phyloP scores from a whole-genome alignment of 805 yeast genomes.

The Blastobotrys mokoenaii region DNA sequence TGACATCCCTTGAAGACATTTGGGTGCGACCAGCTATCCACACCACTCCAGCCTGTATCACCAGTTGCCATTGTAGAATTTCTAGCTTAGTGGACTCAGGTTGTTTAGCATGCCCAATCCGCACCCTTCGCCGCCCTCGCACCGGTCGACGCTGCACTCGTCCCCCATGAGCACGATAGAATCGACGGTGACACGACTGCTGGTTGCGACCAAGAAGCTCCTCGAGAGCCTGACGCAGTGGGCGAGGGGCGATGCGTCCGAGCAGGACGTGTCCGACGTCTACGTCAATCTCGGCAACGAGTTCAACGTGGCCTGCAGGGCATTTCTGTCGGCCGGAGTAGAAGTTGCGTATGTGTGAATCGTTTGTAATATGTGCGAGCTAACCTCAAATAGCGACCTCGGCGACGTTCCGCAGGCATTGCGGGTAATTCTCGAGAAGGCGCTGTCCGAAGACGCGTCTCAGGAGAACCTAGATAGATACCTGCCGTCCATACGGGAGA shows the following conservation, averaged over 20 bases:
- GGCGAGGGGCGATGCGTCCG: constrained; percentile 77
- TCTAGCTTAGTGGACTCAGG: too few species aligned
- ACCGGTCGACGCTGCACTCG: too few species aligned
- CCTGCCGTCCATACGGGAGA: constrained; percentile 76
- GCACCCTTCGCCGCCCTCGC: too few species aligned
- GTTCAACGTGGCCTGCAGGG: constrained; percentile 75
- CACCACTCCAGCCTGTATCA: neutral
- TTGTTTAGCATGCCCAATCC: too few species aligned
- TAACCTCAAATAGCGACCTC: constrained; percentile 59
- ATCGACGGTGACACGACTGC: constrained; percentile 64
- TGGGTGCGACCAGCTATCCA: too few species aligned
- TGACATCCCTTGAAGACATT: neutral
- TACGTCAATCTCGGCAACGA: constrained; percentile 92
- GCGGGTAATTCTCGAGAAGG: constrained; percentile 73
- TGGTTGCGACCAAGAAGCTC: constrained; percentile 82
- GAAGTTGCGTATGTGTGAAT: constrained; percentile 39
- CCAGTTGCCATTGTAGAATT: too few species aligned
- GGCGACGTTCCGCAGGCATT: constrained; percentile 86
- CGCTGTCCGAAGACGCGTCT: constrained; percentile 76
- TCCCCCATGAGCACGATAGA: constrained; percentile 48
- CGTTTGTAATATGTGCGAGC: too few species aligned
- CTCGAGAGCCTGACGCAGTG: constrained; percentile 83
- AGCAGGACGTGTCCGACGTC: constrained; percentile 77
- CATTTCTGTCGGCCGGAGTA: constrained; percentile 70
- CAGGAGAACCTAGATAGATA: constrained; percentile 73